Evolutionary conservation across 2,329 filamentous ascomycete species (phyloP).

Genomic region (Sporothrix sp.): DNA sequence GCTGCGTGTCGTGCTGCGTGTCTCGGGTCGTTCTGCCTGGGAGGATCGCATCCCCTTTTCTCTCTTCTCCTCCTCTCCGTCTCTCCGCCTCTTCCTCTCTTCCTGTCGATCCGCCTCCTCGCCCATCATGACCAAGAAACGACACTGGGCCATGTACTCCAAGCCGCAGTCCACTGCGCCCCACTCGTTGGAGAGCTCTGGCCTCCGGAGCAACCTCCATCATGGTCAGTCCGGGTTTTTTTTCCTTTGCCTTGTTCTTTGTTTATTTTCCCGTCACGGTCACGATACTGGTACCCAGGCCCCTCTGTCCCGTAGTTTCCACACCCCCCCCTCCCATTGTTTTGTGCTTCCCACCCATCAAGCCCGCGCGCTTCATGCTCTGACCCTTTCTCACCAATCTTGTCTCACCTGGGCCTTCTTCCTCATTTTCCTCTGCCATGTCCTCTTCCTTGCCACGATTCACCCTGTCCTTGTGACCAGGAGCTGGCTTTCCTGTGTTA

Average conservation of each 20-base stretch:
- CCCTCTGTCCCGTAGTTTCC: neutral
- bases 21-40: constrained; percentile 11
- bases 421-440: neutral
- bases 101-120: neutral
- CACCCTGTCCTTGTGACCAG: neutral
- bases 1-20: constrained; percentile 10
- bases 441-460: neutral
- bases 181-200: constrained; percentile 35
- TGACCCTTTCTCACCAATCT: constrained; percentile 3
- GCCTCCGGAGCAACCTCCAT: constrained; percentile 16
- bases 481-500: neutral
- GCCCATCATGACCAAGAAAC: constrained; percentile 52
- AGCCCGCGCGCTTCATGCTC: neutral
- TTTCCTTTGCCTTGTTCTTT: neutral
- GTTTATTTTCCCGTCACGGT: neutral
- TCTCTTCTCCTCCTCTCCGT: neutral
- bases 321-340: neutral
- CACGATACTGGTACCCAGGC: too few relatives aligned
- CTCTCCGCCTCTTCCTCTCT: neutral
- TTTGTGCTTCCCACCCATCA: constrained; percentile 1
- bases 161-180: constrained; percentile 49
- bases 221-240: constrained; percentile 14
- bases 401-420: neutral
- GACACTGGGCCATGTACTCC: constrained; percentile 44
- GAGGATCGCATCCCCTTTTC: constrained; percentile 7